phyloP scores from a whole-genome alignment of 495 filamentous ascomycete species.

The Penicillium fimorum region DNA sequence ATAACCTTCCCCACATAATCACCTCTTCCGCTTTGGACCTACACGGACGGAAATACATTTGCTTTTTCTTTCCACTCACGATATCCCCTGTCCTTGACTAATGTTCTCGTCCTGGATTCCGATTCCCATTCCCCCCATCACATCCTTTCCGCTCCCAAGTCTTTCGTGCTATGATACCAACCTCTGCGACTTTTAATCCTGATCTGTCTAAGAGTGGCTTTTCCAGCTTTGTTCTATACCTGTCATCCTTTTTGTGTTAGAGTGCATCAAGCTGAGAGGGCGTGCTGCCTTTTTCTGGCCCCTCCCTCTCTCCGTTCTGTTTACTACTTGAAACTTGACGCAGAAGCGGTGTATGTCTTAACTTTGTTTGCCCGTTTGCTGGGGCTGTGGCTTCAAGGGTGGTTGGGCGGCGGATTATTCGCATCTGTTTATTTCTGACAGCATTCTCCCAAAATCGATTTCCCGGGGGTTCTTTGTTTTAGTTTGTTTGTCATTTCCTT shows the following conservation, averaged over 20 bases:
- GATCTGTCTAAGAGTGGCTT: constrained; percentile 38
- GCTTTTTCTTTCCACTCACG: constrained; percentile 34
- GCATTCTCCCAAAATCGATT: constrained; percentile 21
- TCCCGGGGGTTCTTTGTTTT: constrained; percentile 15
- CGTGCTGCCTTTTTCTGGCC: constrained; percentile 1
- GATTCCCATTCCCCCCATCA: constrained; percentile 5
- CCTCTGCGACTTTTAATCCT: constrained; percentile 35
- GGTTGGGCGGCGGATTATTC: constrained; percentile 12
- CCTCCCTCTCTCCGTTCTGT: neutral
- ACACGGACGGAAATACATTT: constrained; percentile 24
- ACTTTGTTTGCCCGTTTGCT: constrained; percentile 7
- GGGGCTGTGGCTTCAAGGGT: constrained; percentile 5
- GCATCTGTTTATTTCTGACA: constrained; percentile 3
- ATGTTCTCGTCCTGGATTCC: constrained; percentile 34
- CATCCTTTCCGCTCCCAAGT: constrained; percentile 29
- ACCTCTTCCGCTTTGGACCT: constrained; percentile 20
- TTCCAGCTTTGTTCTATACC: constrained; percentile 33
- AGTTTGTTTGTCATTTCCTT: constrained; percentile 15
- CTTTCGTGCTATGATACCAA: constrained; percentile 47
- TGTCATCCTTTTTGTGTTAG: constrained; percentile 39
- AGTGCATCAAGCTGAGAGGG: constrained; percentile 24
- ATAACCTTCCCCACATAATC: constrained; percentile 30
- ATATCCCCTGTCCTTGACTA: constrained; percentile 41
- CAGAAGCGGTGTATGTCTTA: constrained; percentile 7
- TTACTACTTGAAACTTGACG: constrained; percentile 1